Evolutionary conservation across 768 basidiomycete species (phyloP).

Genomic region (Arthromyces matolae): DNA sequence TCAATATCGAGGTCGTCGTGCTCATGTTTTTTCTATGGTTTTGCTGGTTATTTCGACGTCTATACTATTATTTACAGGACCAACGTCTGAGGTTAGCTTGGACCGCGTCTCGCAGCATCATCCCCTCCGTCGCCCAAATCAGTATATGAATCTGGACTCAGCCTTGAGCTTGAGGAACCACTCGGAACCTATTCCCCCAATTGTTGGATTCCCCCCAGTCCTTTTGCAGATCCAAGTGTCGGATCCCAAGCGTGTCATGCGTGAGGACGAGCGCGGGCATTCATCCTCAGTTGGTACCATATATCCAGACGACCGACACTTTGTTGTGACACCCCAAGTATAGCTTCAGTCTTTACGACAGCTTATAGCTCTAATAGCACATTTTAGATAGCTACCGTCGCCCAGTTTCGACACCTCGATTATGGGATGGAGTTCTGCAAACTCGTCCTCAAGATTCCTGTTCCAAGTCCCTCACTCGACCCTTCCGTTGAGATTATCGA

Average conservation of each 20-base stretch:
- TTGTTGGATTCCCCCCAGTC: too few species aligned
- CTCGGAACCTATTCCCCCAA: too few species aligned
- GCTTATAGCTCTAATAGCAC: background rate
- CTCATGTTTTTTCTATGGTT: background rate
- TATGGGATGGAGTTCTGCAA: constrained; percentile 12
- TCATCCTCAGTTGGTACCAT: too few species aligned
- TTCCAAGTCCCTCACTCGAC: background rate
- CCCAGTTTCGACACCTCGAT: constrained; percentile 12
- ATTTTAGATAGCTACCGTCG: constrained; percentile 9
- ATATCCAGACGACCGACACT: too few species aligned
- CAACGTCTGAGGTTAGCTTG: background rate
- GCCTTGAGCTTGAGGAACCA: too few species aligned
- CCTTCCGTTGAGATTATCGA: background rate
- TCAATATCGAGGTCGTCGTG: background rate
- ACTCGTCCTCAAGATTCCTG: constrained; percentile 3
- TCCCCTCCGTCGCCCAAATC: constrained; percentile 4
- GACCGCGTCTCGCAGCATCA: background rate
- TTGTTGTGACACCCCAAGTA: background rate
- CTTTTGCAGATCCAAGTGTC: too few species aligned
- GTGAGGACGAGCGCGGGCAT: too few species aligned
- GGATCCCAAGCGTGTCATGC: too few species aligned
- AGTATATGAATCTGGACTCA: constrained; percentile 5
- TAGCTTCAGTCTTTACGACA: background rate
- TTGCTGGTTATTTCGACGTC: background rate
- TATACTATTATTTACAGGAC: background rate